Percentiles rank a stretch among this genome's conserved stretches.
phyloP scores from a whole-genome alignment of 2,329 filamentous ascomycete species.

The Zasmidium angulare region DNA sequence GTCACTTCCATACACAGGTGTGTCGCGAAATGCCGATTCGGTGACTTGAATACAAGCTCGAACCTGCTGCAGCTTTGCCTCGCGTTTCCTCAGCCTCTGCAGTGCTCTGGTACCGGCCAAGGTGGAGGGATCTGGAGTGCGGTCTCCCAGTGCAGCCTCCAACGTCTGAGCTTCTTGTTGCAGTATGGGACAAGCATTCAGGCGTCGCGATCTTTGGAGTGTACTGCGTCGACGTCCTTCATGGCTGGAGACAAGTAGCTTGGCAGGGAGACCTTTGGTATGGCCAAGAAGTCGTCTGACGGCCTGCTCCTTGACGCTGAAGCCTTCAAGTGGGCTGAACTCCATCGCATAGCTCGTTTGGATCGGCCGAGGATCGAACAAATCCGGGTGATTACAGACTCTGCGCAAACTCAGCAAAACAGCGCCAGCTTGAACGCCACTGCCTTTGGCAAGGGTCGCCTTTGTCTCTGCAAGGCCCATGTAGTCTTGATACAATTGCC shows the following conservation, averaged over 20 bases:
- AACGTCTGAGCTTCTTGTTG: constrained; percentile 22
- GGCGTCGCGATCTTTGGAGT: constrained; percentile 22
- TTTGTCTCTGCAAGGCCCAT: constrained; percentile 86
- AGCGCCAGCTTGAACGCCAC: constrained; percentile 97
- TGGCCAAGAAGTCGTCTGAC: constrained; percentile 56
- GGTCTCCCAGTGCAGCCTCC: constrained; percentile 14
- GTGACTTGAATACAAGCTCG: constrained; percentile 30
- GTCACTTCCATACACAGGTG: constrained; percentile 33
- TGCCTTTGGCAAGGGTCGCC: constrained; percentile 84
- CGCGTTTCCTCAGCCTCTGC: constrained; percentile 24
- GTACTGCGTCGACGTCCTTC: constrained; percentile 20
- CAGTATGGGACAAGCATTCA: constrained; percentile 25
- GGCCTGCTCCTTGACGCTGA: constrained; percentile 68
- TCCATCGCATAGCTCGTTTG: constrained; percentile 93
- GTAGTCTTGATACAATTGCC: constrained; percentile 95
- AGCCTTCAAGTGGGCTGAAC: constrained; percentile 69
- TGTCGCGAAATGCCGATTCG: constrained; percentile 17
- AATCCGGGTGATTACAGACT: constrained; percentile 96
- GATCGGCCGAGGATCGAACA: constrained; percentile 94
- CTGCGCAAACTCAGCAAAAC: constrained; percentile 97
- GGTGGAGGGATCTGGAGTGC: constrained; percentile 26
- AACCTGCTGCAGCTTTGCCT: constrained; percentile 28
- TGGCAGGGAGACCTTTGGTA: constrained; percentile 11
- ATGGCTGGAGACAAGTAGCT: constrained; percentile 19
- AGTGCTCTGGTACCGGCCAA: constrained; percentile 27